Base-by-base conservation (phyloP, 352 stramenopile genomes). In the Albugo laibachii region DNA sequence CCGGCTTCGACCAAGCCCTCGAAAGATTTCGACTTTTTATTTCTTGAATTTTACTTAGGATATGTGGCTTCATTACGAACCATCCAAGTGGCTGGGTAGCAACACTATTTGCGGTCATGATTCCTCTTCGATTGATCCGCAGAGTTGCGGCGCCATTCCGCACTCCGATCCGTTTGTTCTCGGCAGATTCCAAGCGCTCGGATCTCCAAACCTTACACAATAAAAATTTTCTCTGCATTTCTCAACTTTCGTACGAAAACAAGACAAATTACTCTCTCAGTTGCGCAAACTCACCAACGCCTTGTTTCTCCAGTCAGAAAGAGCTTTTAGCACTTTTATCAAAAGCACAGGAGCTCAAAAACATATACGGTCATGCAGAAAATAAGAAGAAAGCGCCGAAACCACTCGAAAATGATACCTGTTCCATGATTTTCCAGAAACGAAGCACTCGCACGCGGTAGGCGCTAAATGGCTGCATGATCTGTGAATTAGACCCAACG, bases 391-490 rank as follows among this genome's bases (percentile, higher is more conserved):
- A 58, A 11, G 60, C 71, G 21, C 69, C 75, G 20, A 83, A 75
- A 57, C 74, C 74, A 11, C 59, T 86, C 5, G 59, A 59, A 16
- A 63, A 65, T 14, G 80, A 92, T 45, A 81, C 81, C 44, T 82
- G 93, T 62, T 85, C 82, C 24, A 95, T 94, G 80, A 95, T 96
- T 56, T 96, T 96, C 62, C 83, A 96, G 52, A 96, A 96, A 62
- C 75, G 85, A 41, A 92, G 71, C 43, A 96, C 86, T 13, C 83
- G 86, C 51, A 96, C 86, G 13, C 77, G 86, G 44, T 67, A 21
- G 13, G 47, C 36, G 15, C 15, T 13, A 13, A 13, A 5, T 3
- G 4, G 13, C 13, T 44, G n/a, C 10, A 27, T 19, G n/a, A 40
- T 4, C 3, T 18, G 2, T 24, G 10, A 31, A 10, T 0, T 36